Conservation (phyloP, 208 protist genomes). For the Leishmania major region DNA sequence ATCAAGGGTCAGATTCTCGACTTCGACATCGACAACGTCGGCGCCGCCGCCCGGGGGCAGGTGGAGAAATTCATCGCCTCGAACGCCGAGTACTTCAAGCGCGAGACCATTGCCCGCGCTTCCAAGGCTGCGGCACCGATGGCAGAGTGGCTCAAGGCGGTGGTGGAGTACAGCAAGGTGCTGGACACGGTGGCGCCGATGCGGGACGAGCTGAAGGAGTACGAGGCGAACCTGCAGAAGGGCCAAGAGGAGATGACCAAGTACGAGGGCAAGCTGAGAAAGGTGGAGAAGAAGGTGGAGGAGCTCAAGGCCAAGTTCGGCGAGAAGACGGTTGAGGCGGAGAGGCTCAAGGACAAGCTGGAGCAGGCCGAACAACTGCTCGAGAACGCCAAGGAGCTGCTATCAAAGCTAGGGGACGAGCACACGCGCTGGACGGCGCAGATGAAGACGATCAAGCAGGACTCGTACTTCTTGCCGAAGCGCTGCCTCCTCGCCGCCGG, state of each 20-base stretch:
- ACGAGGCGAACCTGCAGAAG: slow-evolving; percentile 81
- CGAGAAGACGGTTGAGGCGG: slow-evolving; percentile 95
- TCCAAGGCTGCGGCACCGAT: slow-evolving; percentile 96
- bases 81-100: slow-evolving; percentile 94
- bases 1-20: slow-evolving; percentile 97
- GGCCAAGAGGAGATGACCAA: slow-evolving; percentile 89
- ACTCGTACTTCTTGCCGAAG: slow-evolving; percentile 80
- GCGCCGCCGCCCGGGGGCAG: slow-evolving; percentile 52
- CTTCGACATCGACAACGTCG: slow-evolving; percentile 94
- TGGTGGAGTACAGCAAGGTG: slow-evolving; percentile 96
- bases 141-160: slow-evolving; percentile 97
- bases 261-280: slow-evolving; percentile 85
- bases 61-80: slow-evolving; percentile 90
- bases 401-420: slow-evolving; percentile 96
- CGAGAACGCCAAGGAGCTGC: slow-evolving; percentile 88
- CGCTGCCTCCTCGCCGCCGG: slow-evolving; percentile 88
- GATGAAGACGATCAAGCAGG: slow-evolving; percentile 69
- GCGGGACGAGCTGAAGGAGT: slow-evolving; percentile 79
- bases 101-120: slow-evolving; percentile 91
- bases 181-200: slow-evolving; percentile 93
- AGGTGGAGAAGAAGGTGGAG: slow-evolving; percentile 94
- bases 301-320: slow-evolving; percentile 93
- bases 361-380: slow-evolving; percentile 93
- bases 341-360: slow-evolving; percentile 86
- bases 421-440: slow-evolving; percentile 94